These are phyloP conservation scores for Pseudogymnoascus sp. DNA, from an alignment of 2,329 filamentous ascomycete genomes.

Conservation along the genomic window DNA sequence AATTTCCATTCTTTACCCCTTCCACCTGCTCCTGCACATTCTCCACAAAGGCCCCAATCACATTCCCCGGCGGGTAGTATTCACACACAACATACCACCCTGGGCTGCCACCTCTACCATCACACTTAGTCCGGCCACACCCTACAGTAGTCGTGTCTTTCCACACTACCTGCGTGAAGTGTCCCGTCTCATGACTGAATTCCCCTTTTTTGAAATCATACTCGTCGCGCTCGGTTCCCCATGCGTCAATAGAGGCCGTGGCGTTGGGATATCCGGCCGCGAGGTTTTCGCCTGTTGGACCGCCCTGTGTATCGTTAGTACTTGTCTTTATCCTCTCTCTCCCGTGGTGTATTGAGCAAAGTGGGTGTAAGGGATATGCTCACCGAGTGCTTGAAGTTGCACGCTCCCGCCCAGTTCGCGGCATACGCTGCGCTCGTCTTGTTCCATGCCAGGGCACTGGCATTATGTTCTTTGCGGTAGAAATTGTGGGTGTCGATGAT, in stretches of 20 bases:
- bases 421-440: slow-evolving; percentile 50
- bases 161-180: slow-evolving; percentile 71
- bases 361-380: slow-evolving; percentile 11
- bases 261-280: slow-evolving; percentile 57
- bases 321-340: background rate
- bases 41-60: slow-evolving; percentile 44
- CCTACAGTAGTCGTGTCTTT: slow-evolving; percentile 51
- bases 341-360: background rate
- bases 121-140: slow-evolving; percentile 39
- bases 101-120: slow-evolving; percentile 24
- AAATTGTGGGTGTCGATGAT: slow-evolving; percentile 59
- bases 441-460: slow-evolving; percentile 55
- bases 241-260: slow-evolving; percentile 51
- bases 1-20: slow-evolving; percentile 13
- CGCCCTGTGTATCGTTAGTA: slow-evolving; percentile 33
- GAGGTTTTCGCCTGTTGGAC: slow-evolving; percentile 67
- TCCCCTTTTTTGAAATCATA: slow-evolving; percentile 52
- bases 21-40: slow-evolving; percentile 34
- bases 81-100: slow-evolving; percentile 64
- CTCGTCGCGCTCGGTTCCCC: slow-evolving; percentile 51
- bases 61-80: slow-evolving; percentile 60
- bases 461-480: slow-evolving; percentile 57
- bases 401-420: slow-evolving; percentile 37
- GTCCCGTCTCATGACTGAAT: slow-evolving; percentile 54
- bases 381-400: slow-evolving; percentile 45